Percentiles rank a stretch among this genome's conserved stretches.
Evolutionary conservation across 257 asterid genomes (phyloP).

Genomic region (Solanum peruvianum): DNA sequence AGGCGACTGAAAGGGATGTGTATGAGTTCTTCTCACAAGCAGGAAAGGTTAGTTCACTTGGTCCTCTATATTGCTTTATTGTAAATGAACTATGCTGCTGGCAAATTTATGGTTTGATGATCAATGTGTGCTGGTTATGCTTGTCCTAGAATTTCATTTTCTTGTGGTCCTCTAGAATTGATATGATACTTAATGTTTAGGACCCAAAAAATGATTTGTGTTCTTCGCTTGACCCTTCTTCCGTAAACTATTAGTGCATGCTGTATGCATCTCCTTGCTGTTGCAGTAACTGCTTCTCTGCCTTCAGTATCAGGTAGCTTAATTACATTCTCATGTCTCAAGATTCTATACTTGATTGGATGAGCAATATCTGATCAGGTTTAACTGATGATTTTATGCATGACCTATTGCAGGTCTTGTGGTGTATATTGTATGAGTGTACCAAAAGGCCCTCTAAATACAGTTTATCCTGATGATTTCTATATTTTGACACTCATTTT

Average conservation of each 20-base stretch:
- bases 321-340: not conserved
- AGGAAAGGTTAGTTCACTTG: conserved; percentile 65
- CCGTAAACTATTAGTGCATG: conserved; percentile 4
- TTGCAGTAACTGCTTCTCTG: conserved; percentile 6
- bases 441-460: not conserved
- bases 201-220: conserved; percentile 1
- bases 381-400: conserved; percentile 7
- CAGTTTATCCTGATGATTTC: not conserved
- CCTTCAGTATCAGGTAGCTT: conserved; percentile 8
- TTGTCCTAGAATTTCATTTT: not conserved
- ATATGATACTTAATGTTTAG: conserved; percentile 1
- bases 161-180: not conserved
- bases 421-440: conserved; percentile 5
- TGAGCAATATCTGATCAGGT: not conserved
- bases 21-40: conserved; percentile 94
- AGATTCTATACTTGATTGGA: conserved; percentile 2
- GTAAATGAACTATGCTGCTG: not conserved
- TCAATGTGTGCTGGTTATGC: not conserved
- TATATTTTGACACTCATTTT: not conserved
- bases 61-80: not conserved
- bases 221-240: conserved; percentile 5
- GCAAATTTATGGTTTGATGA: not conserved
- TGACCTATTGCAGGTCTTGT: conserved; percentile 9
- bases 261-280: conserved; percentile 7
- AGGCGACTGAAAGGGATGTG: conserved; percentile 96